Evolutionary conservation across 2,329 filamentous ascomycete genomes (phyloP), one percentile per base, ranked within the genome.

Genomic region (Calonectria pseudoturangicola): DNA sequence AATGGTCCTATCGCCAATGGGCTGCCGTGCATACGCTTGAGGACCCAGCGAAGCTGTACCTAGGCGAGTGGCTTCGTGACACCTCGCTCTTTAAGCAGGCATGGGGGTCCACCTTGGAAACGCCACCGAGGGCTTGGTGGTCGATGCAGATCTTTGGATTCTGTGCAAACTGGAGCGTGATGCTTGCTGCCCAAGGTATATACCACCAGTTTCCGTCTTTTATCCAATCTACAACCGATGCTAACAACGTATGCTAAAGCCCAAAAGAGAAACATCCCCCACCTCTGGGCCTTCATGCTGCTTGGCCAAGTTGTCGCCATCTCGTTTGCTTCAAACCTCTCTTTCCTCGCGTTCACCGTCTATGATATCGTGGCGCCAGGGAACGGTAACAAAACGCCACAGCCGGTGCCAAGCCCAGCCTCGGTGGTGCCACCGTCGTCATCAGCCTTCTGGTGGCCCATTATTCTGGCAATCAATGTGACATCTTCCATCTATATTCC

Each of bases 131-230:
- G 21, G 72, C 75, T 5, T 81, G 77, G 78, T 81, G 79, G 79
- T 77, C 78, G 16, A 63, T 77, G 60, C 79, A 81, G 64, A 80
- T 81, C 25, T 81, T 80, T 51, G 76, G 77, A 1, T 81, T 80
- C 47, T 78, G 77, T 36, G 78, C 77, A 16, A 70, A 72, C 25
- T 81, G 79, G 80, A 81, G 78, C 58, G 73, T 79, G 4, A 70
- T 79, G 69, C 76, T 80, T 41, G 79, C 75, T 12, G 74, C 74
- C 4, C 75, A 80, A 66, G 72, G 79, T 81, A 27, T 51, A 74
- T 65, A 13, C 12, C 41, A 45, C 1, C 7, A 21, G 21, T 21
- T 47, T 21, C 3, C 3, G 7, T 43, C 41, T 6, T 10, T 4
- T 21, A 13, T 21, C 30, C 30, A 21, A 28, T 63, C 25, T 28